Base-by-base conservation (phyloP, 139 green algal species). In the Coccomyxa sp. region DNA sequence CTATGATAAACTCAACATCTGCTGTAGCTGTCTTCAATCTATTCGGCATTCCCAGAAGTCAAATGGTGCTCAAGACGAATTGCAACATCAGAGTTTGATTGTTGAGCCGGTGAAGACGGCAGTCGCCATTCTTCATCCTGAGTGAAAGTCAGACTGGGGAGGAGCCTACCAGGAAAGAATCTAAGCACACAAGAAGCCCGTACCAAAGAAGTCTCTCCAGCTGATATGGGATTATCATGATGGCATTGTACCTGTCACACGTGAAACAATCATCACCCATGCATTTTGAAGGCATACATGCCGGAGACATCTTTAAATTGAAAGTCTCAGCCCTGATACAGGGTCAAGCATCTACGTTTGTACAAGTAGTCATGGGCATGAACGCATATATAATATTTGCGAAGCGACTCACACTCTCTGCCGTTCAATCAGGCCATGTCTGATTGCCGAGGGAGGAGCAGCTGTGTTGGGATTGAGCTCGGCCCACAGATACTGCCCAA, bases 171-270 rank as follows among this genome's bases (percentile, higher is more conserved):
- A 96, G 78, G 74, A 96, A 93, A 0, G 88, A 91, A 80, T 96
- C 90, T 16, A 89, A 55, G 85, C 92, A 96, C 12, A 96, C 69
- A 29, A 91, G 64, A 8, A 85, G 81, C 55, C 92, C 91, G 78
- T 94, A 93, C 75, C 78, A 83, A n/a, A 97, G 83, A 29, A 97
- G 83, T 5, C 92, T 82, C 82, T 98, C 94, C 73, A 97, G 83
- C 80, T 98, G 93, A 50, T 90, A 96, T 24, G 94, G 94, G 38
- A 97, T 92, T 70, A 89, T 88, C 33, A 95, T 55, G 16, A 98
- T 77, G 31, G 93, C 94, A 79, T 97, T 97, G 88, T 98, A 97
- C 68, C 90, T 94, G n/a, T 84, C 74, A 79, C 64, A 71, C 24
- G n/a, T 34, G 24, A 34, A 71, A 6, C 64, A 71, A 34, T 36